Evolutionary conservation across 2,329 filamentous ascomycete species (phyloP), one percentile per base, ranked within the genome.

Genomic region (Diplodia mutila): DNA sequence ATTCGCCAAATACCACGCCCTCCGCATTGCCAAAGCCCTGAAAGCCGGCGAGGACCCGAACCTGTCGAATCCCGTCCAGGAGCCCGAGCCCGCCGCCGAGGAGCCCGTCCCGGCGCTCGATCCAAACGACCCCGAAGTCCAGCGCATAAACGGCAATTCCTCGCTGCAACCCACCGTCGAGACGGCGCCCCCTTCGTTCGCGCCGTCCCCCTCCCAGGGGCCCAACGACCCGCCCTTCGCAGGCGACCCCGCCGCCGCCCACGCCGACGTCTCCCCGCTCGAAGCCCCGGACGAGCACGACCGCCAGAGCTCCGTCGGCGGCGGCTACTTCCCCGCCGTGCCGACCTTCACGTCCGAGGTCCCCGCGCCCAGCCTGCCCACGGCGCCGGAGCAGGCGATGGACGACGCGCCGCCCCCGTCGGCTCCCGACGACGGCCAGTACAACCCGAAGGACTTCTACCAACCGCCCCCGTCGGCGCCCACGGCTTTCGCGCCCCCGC

Each of bases 1-100:
- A 78, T 99, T 92, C 77, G 93, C 94, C 51, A 99, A 98, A 79
- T 99, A 92, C 86, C 96, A 98, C 78, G 94, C 94, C 2, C 83
- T 94, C 42, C 88, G 95, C 68, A 99, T 99, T 75, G 85, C 91
- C 18, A 97, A 92, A 80, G 95, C 95, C 12, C 86, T 97, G 74
- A 95, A 94, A 75, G 91, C 94, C 49, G 93, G 93, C 65, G 90
- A 92, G 71, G 94, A 99, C 75, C 95, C 95, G 3, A 99, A 99
- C 79, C 88, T 90, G 66, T 91, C 92, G 8, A 98, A 98, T 75
- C 94, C 94, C 0, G 37, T 59, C 49, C 57, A 49, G 29, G 87
- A 87, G 67, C 84, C 89, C 65, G 83, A 87, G 66, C 78, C 81
- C 9, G 80, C 82, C 37, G 83, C 85, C 52, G 81, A 82, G 23